phyloP scores from a whole-genome alignment of 441 rosid species.

The Oxalis stricta region DNA sequence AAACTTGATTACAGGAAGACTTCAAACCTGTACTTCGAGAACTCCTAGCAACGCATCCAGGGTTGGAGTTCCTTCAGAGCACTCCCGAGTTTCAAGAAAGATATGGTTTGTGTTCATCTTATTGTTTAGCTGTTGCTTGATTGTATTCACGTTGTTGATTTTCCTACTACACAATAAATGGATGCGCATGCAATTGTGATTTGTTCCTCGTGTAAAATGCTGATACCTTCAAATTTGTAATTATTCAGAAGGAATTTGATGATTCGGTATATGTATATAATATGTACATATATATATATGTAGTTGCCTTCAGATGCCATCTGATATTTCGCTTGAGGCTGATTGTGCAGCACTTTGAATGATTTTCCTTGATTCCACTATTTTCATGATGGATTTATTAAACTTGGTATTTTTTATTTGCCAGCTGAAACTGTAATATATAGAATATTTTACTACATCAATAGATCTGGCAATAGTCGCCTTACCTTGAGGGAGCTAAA shows the following conservation, averaged over 20 bases:
- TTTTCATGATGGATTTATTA: conserved; percentile 1
- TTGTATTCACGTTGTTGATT: background rate
- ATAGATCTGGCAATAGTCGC: conserved; percentile 82
- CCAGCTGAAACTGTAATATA: conserved; percentile 97
- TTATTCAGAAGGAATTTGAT: no score
- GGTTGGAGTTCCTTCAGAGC: conserved; percentile 83
- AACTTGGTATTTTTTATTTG: conserved; percentile 15
- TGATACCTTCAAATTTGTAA: no score
- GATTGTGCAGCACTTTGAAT: no score
- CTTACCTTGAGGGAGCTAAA: conserved; percentile 79
- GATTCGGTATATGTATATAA: background rate
- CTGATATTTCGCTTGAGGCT: background rate
- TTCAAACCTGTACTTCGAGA: conserved; percentile 81
- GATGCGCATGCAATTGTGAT: background rate
- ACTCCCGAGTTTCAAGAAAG: conserved; percentile 99
- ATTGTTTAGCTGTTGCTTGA: background rate
- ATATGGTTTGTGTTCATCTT: conserved; percentile 56
- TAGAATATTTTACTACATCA: conserved; percentile 89
- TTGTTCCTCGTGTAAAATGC: background rate
- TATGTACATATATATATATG: background rate
- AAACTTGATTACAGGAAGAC: conserved; percentile 58
- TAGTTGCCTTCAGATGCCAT: background rate
- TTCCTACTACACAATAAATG: background rate
- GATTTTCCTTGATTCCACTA: conserved; percentile 2
- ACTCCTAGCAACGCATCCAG: conserved; percentile 92